phyloP scores from a whole-genome alignment of 176 grass and related monocot species.

The Tillandsia fasciculata region DNA sequence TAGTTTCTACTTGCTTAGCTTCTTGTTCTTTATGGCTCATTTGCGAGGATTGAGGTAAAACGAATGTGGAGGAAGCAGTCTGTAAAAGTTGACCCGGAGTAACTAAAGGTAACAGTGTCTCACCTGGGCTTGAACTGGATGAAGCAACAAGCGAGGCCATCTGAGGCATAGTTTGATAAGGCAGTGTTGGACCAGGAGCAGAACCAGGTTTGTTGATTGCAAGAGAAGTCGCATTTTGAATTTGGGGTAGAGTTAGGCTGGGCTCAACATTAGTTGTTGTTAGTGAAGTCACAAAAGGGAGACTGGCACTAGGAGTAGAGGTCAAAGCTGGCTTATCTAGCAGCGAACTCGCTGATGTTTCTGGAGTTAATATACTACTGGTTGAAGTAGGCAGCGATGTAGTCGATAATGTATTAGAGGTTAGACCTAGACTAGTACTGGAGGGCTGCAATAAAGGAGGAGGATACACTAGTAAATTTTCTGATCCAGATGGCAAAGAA shows the following conservation, averaged over 20 bases:
- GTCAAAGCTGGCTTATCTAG: constrained; percentile 33
- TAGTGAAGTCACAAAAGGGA: constrained; percentile 38
- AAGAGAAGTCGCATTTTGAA: constrained; percentile 26
- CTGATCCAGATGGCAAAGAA: constrained; percentile 39
- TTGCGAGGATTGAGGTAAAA: constrained; percentile 46
- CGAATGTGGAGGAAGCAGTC: constrained; percentile 32
- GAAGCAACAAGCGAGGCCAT: constrained; percentile 22
- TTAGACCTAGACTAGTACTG: constrained; percentile 31
- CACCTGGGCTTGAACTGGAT: constrained; percentile 37
- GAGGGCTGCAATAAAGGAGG: constrained; percentile 35
- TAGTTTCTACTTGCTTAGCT: constrained; percentile 26
- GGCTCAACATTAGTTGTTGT: constrained; percentile 37
- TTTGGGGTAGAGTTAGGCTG: constrained; percentile 17
- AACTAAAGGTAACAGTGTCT: constrained; percentile 37
- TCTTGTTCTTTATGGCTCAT: constrained; percentile 26
- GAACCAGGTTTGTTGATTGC: constrained; percentile 26
- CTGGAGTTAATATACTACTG: constrained; percentile 29
- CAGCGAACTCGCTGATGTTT: constrained; percentile 36
- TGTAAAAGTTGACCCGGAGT: constrained; percentile 47
- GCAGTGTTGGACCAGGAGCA: constrained; percentile 26
- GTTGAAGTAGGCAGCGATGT: constrained; percentile 31
- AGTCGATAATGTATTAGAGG: constrained; percentile 23
- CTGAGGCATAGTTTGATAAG: constrained; percentile 43
- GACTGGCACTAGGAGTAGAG: constrained; percentile 26
- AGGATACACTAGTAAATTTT: constrained; percentile 46